Conservation (phyloP, 305 asterid genomes). For the Solanum hybrid region DNA sequence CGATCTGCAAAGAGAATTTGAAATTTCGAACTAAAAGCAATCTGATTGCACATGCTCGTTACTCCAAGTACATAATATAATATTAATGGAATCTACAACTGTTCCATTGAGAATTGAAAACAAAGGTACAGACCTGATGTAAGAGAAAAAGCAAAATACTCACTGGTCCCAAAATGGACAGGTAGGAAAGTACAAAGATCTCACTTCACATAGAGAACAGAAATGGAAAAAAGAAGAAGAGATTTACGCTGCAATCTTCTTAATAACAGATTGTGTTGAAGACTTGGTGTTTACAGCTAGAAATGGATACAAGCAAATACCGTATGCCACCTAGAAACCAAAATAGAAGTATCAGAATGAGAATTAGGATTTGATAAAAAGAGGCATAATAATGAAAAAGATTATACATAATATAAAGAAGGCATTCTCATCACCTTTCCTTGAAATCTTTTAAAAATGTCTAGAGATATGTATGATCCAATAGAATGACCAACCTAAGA, state of each 20-base stretch:
- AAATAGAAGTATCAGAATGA: background rate
- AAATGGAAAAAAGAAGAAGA: background rate
- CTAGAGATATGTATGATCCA: conserved; percentile 72
- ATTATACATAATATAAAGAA: background rate
- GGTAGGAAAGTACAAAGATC: background rate
- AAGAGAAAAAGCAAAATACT: background rate
- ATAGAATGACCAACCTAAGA: conserved; percentile 89
- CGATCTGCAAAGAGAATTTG: background rate
- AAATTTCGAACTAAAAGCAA: background rate
- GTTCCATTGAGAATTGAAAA: background rate
- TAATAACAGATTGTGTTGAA: conserved; percentile 43
- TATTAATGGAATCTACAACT: background rate
- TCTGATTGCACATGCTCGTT: background rate
- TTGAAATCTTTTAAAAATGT: conserved; percentile 46
- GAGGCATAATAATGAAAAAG: background rate
- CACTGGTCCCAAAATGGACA: background rate
- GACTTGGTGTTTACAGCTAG: conserved; percentile 59
- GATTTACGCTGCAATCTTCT: conserved; percentile 39
- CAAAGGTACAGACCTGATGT: background rate
- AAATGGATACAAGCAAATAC: conserved; percentile 72
- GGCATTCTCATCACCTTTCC: conserved; percentile 45
- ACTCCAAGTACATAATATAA: background rate
- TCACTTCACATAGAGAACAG: background rate
- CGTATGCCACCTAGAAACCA: conserved; percentile 44
- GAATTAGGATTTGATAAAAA: background rate